Percentiles rank a stretch among this genome's conserved stretches.
Conservation (phyloP, 2,329 filamentous ascomycete species). For the Epichloe sylvatica region DNA sequence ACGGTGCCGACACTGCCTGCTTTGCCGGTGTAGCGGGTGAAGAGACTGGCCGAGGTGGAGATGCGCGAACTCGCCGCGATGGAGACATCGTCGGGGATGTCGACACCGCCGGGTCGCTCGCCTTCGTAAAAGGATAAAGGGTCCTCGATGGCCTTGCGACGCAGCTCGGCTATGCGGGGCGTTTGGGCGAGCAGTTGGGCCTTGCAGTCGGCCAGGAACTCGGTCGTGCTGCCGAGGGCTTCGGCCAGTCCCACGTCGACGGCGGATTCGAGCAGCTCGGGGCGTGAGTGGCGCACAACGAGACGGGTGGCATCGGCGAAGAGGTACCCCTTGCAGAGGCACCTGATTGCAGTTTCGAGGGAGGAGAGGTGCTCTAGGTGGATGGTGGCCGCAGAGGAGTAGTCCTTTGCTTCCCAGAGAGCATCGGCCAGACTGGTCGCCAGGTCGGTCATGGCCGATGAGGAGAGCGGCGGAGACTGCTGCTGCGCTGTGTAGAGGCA, state of each 20-base stretch:
- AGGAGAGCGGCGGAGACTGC: slow-evolving; percentile 44
- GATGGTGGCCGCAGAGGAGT: slow-evolving; percentile 63
- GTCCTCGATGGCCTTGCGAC: slow-evolving; percentile 66
- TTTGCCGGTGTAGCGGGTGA: slow-evolving; percentile 80
- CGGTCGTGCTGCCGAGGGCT: slow-evolving; percentile 67
- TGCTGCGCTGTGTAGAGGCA: slow-evolving; percentile 68
- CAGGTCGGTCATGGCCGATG: slow-evolving; percentile 48
- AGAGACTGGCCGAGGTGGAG: slow-evolving; percentile 73
- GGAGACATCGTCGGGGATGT: slow-evolving; percentile 85
- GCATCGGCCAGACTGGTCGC: slow-evolving; percentile 65
- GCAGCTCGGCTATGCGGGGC: slow-evolving; percentile 70
- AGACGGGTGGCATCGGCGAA: slow-evolving; percentile 84
- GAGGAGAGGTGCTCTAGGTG: slow-evolving; percentile 69
- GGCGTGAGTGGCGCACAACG: slow-evolving; percentile 44
- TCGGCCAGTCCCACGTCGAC: slow-evolving; percentile 73
- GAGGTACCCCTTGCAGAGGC: slow-evolving; percentile 73
- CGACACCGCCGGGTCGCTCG: slow-evolving; percentile 46
- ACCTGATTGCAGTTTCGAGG: slow-evolving; percentile 53
- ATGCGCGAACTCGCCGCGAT: slow-evolving; percentile 70
- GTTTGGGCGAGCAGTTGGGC: slow-evolving; percentile 72
- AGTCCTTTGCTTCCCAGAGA: slow-evolving; percentile 74
- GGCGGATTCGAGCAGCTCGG: slow-evolving; percentile 49
- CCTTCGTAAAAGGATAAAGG: slow-evolving; percentile 83
- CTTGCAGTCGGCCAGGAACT: slow-evolving; percentile 88
- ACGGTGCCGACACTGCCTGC: slow-evolving; percentile 48